These are phyloP conservation scores for Alternaria arborescens DNA, from an alignment of 2,329 filamentous ascomycete species.

Conservation along the genomic window DNA sequence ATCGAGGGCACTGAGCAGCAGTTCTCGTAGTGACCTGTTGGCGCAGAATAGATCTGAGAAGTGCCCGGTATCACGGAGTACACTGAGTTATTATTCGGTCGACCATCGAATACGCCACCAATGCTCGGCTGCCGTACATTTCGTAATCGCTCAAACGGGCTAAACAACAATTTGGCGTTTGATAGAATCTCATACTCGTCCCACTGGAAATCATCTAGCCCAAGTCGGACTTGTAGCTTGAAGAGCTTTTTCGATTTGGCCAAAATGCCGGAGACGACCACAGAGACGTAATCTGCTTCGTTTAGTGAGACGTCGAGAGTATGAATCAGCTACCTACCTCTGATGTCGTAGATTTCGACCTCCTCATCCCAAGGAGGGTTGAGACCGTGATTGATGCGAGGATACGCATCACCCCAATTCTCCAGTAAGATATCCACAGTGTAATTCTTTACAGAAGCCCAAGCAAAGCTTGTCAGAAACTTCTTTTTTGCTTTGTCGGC, in stretches of 20 bases:
- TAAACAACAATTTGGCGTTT: slow-evolving; percentile 37
- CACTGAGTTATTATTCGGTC: slow-evolving; percentile 27
- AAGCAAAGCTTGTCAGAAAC: slow-evolving; percentile 42
- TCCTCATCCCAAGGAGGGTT: slow-evolving; percentile 41
- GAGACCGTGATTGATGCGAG: not conserved
- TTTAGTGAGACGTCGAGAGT: not conserved
- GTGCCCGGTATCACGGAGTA: slow-evolving; percentile 15
- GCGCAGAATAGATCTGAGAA: not conserved
- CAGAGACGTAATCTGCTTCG: slow-evolving; percentile 39
- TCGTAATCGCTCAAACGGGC: slow-evolving; percentile 43
- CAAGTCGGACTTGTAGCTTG: slow-evolving; percentile 42
- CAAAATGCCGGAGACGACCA: slow-evolving; percentile 43
- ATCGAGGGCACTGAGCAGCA: slow-evolving; percentile 37
- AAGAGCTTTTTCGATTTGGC: slow-evolving; percentile 38
- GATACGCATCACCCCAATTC: slow-evolving; percentile 17
- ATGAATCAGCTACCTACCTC: slow-evolving; percentile 22
- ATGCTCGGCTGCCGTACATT: slow-evolving; percentile 41
- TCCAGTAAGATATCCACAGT: slow-evolving; percentile 44
- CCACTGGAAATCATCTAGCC: slow-evolving; percentile 39
- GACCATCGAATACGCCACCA: slow-evolving; percentile 34
- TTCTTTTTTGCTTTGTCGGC: slow-evolving; percentile 26
- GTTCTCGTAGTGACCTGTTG: slow-evolving; percentile 15
- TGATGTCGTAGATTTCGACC: slow-evolving; percentile 49
- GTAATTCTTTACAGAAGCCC: slow-evolving; percentile 44
- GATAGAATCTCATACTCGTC: slow-evolving; percentile 26